These are phyloP conservation scores for Epichloe sibirici DNA, from an alignment of 2,329 filamentous ascomycete species.

Conservation along the genomic window DNA sequence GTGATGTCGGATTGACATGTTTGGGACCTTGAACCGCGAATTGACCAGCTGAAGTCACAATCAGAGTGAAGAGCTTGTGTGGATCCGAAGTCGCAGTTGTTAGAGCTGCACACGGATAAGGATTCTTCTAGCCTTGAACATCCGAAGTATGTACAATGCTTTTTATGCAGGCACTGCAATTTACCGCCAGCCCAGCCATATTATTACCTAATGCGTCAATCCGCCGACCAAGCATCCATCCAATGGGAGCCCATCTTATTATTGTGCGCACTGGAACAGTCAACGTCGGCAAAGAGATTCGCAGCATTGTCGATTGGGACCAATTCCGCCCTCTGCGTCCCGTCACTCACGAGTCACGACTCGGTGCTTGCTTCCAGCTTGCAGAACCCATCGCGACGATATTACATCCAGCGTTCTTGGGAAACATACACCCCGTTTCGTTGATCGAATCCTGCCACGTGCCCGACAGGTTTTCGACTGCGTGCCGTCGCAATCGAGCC, in stretches of 20 bases:
- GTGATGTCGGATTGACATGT: too few relatives aligned
- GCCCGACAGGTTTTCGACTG: background rate
- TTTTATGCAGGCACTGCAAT: too few relatives aligned
- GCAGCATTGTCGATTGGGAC: background rate
- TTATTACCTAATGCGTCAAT: too few relatives aligned
- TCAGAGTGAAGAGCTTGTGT: background rate
- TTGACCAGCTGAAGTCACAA: too few relatives aligned
- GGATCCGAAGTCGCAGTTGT: background rate
- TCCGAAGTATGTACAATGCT: too few relatives aligned
- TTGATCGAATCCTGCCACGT: background rate
- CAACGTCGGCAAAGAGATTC: slow-evolving; percentile 5
- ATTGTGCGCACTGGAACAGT: background rate
- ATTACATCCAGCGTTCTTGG: background rate
- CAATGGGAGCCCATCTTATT: background rate
- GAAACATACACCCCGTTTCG: background rate
- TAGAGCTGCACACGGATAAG: background rate
- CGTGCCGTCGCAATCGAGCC: slow-evolving; percentile 1
- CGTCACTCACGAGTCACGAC: background rate
- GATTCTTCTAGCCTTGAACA: too few relatives aligned
- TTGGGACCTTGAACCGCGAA: too few relatives aligned
- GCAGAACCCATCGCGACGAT: background rate
- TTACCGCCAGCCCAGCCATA: too few relatives aligned
- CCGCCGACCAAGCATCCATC: background rate
- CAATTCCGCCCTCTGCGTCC: background rate
- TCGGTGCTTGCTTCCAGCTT: background rate